A percentile compares a stretch with the other conserved stretches of the same genome.
phyloP scores from a whole-genome alignment of 768 basidiomycete genomes.

The Boletus edulis region DNA sequence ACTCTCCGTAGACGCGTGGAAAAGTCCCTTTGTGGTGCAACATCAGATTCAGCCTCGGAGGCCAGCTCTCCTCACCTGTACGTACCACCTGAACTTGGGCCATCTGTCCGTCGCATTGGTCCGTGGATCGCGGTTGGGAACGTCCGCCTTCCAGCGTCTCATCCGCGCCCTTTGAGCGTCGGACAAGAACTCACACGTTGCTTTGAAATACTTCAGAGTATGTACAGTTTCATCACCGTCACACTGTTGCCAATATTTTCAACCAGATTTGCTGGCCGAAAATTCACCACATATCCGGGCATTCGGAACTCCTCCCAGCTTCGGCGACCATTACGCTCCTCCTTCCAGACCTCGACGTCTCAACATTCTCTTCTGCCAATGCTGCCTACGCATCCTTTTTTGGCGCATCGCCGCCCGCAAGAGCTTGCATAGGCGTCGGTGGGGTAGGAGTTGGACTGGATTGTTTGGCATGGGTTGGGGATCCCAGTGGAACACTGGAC shows the following conservation, averaged over 20 bases:
- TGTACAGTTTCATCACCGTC: neutral
- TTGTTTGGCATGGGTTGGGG: slow-evolving; percentile 62
- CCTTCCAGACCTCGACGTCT: slow-evolving; percentile 68
- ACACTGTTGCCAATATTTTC: neutral
- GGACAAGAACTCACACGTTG: slow-evolving; percentile 73
- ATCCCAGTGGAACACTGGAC: slow-evolving; percentile 3
- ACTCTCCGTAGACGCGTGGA: slow-evolving; percentile 8
- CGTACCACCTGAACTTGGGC: slow-evolving; percentile 1
- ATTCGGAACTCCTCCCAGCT: slow-evolving; percentile 13
- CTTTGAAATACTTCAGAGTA: slow-evolving; percentile 66
- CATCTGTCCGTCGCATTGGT: slow-evolving; percentile 34
- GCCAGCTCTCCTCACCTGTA: neutral
- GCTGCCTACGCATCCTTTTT: slow-evolving; percentile 77
- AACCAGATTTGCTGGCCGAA: slow-evolving; percentile 49
- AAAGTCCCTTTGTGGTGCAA: slow-evolving; percentile 5
- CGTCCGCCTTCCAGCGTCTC: slow-evolving; percentile 33
- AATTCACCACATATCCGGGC: slow-evolving; percentile 35
- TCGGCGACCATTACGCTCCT: slow-evolving; percentile 74
- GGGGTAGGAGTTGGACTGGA: slow-evolving; percentile 66
- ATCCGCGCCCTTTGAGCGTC: slow-evolving; percentile 51
- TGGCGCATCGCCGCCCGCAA: slow-evolving; percentile 86
- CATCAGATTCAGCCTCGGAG: neutral
- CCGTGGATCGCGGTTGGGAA: slow-evolving; percentile 74
- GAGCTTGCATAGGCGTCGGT: slow-evolving; percentile 88
- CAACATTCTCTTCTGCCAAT: slow-evolving; percentile 74